These are phyloP conservation scores for Lasiosphaeria ovina DNA, from an alignment of 495 filamentous ascomycete genomes.

Conservation along the genomic window DNA sequence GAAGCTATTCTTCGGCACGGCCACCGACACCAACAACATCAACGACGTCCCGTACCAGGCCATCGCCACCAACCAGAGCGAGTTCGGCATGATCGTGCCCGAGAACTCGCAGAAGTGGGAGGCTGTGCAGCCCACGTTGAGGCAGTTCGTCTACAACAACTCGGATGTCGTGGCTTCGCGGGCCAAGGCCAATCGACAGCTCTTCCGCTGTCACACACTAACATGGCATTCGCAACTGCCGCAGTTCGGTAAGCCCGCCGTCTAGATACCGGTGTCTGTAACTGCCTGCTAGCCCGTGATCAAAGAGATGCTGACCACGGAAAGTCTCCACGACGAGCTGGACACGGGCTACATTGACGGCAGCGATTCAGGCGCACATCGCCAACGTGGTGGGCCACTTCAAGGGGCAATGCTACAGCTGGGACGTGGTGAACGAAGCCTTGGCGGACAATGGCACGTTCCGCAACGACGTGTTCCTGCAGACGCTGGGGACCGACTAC, in stretches of 20 bases:
- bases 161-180: conserved; percentile 48
- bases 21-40: conserved; percentile 29
- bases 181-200: conserved; percentile 49
- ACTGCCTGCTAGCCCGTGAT: too few species aligned
- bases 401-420: conserved; percentile 42
- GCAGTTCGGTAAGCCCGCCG: conserved; percentile 39
- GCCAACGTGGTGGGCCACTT: conserved; percentile 49
- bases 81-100: conserved; percentile 59
- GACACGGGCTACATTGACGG: conserved; percentile 52
- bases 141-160: conserved; percentile 47
- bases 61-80: conserved; percentile 44
- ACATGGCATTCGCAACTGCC: conserved; percentile 62
- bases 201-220: conserved; percentile 58
- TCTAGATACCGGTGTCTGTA: not conserved
- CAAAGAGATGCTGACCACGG: conserved; percentile 8
- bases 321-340: conserved; percentile 49
- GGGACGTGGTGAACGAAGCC: conserved; percentile 57
- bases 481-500: conserved; percentile 39
- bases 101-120: conserved; percentile 58
- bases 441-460: conserved; percentile 46
- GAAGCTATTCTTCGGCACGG: conserved; percentile 33
- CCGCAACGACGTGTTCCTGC: conserved; percentile 37
- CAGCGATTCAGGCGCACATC: conserved; percentile 41
- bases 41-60: conserved; percentile 50
- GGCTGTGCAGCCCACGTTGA: conserved; percentile 33